Evolutionary conservation across 2,329 filamentous ascomycete genomes (phyloP).

Genomic region (Colletotrichum sp.): DNA sequence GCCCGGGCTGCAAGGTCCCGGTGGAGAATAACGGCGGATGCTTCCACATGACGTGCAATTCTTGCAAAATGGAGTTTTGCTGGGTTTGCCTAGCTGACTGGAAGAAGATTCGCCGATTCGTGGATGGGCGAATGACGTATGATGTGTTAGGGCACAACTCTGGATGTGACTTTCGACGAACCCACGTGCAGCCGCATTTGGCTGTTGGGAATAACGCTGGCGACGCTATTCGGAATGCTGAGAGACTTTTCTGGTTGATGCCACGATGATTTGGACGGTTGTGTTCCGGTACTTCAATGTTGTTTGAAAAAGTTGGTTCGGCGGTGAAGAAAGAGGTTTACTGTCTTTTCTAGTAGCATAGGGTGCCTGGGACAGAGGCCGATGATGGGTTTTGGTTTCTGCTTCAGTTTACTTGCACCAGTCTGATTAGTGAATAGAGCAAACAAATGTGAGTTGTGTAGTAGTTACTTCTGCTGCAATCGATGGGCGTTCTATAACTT

Average conservation of each 20-base stretch:
- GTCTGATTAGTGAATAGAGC: neutral
- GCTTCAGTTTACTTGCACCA: neutral
- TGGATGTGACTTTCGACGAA: neutral
- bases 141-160: neutral
- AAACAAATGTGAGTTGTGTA: neutral
- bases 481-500: neutral
- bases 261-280: neutral
- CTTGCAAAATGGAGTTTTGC: constrained; percentile 40
- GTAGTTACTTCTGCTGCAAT: neutral
- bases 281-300: neutral
- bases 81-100: constrained; percentile 32
- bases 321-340: neutral
- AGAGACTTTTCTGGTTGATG: neutral
- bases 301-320: accelerated
- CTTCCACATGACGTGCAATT: constrained; percentile 43
- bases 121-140: neutral
- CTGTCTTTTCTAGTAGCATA: neutral
- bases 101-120: constrained; percentile 4
- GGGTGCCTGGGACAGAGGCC: neutral
- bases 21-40: constrained; percentile 36
- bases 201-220: neutral
- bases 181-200: neutral
- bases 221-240: neutral
- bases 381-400: neutral
- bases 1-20: constrained; percentile 25